A percentile compares a stretch with the other conserved stretches of the same genome.
Evolutionary conservation across 768 basidiomycete genomes (phyloP).

Genomic region (Pulveroboletus sp.): DNA sequence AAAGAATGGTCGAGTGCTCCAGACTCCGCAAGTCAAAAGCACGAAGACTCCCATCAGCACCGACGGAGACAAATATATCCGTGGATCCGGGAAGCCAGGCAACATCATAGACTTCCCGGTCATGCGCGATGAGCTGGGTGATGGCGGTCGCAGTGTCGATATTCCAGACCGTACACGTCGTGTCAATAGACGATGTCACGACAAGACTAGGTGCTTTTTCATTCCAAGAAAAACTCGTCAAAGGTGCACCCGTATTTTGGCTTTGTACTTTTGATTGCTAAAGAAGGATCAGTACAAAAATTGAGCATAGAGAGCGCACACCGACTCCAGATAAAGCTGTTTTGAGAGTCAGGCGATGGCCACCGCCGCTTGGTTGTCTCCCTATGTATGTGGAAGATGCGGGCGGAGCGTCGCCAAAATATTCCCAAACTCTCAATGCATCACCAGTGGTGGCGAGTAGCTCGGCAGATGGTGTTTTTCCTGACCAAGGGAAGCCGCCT

Average conservation of each 20-base stretch:
- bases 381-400: constrained; percentile 68
- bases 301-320: constrained; percentile 14
- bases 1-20: constrained; percentile 97
- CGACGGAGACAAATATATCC: constrained; percentile 97
- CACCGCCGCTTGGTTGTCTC: constrained; percentile 51
- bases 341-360: constrained; percentile 69
- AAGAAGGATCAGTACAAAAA: constrained; percentile 11
- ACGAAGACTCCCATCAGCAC: constrained; percentile 93
- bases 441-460: constrained; percentile 93
- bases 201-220: constrained; percentile 86
- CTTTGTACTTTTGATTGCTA: constrained; percentile 90
- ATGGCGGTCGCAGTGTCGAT: constrained; percentile 91
- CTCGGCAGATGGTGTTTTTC: constrained; percentile 68
- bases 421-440: constrained; percentile 90
- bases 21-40: constrained; percentile 96
- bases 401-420: constrained; percentile 62
- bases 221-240: constrained; percentile 99
- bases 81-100: constrained; percentile 97
- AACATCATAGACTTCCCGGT: constrained; percentile 94
- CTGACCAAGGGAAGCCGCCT: constrained; percentile 61
- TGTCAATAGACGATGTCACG: constrained; percentile 98
- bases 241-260: constrained; percentile 79
- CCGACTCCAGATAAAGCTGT: constrained; percentile 80
- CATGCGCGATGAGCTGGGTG: constrained; percentile 96
- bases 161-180: constrained; percentile 99